These are phyloP conservation scores for Penicillium ochrochloron DNA, from an alignment of 495 filamentous ascomycete genomes.

Conservation along the genomic window DNA sequence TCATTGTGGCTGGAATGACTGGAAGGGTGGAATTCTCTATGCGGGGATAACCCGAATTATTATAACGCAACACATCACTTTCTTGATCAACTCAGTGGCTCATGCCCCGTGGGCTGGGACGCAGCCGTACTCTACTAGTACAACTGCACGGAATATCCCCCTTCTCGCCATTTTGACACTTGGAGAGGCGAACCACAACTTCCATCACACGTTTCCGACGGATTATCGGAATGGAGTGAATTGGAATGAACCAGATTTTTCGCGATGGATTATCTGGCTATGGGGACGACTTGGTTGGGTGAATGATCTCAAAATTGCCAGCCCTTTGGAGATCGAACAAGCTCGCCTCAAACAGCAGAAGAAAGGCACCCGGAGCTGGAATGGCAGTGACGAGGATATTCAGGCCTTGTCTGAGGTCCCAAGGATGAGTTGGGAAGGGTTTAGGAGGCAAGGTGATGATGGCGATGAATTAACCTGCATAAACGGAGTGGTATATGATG, in stretches of 20 bases:
- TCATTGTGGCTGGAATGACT: slow-evolving; percentile 36
- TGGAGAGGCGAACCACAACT: slow-evolving; percentile 41
- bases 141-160: slow-evolving; percentile 31
- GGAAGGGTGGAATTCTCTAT: slow-evolving; percentile 34
- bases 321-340: slow-evolving; percentile 28
- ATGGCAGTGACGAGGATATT: background rate
- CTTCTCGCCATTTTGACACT: slow-evolving; percentile 33
- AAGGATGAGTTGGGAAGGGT: slow-evolving; percentile 7
- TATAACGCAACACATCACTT: slow-evolving; percentile 34
- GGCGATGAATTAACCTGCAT: background rate
- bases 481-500: slow-evolving; percentile 12
- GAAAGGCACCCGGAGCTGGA: no score
- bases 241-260: slow-evolving; percentile 36
- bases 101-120: slow-evolving; percentile 35
- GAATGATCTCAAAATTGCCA: slow-evolving; percentile 28
- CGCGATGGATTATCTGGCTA: slow-evolving; percentile 35
- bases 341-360: slow-evolving; percentile 1
- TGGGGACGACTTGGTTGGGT: slow-evolving; percentile 33
- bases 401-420: background rate
- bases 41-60: slow-evolving; percentile 30
- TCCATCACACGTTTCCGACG: slow-evolving; percentile 38
- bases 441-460: background rate
- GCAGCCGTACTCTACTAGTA: slow-evolving; percentile 33
- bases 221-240: slow-evolving; percentile 39
- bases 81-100: slow-evolving; percentile 40